Base-by-base conservation (phyloP, 148 eudicot species). In the Cornus kousa region DNA sequence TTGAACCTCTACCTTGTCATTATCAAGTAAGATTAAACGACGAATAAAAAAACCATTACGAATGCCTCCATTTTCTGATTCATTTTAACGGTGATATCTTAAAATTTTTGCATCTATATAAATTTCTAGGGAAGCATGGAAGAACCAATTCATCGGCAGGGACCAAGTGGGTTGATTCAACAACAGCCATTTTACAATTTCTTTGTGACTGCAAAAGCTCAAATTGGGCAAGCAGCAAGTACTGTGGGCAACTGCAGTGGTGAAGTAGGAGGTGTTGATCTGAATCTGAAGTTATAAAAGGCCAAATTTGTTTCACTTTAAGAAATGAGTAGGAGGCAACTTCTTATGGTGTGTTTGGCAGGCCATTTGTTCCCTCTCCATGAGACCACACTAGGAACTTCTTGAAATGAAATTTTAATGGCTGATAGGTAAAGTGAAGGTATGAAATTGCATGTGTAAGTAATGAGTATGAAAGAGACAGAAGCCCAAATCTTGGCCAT, bases 11-110 rank as follows among this genome's bases (percentile, higher is more conserved):
- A 32, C 66, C 82, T 31, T 77, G 81, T 77, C 85, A 80, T 31
- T 79, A 83, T 77, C 85, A 80, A 74, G 92, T 89, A 77, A 85
- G 90, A 77, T 67, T 4, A 10, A 68, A 46, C n/a, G 22, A 53
- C 65, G 0, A 43, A 43, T 7, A 76, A 67, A 77, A 50, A 67
- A 68, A 22, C 35, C 79, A 68, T 53, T 33, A 28, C 11, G 62
- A 9, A 9, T 33, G 40, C 19, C 14, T 35, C 5, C 43, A 19
- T 17, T 17, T 1, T 64, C 13, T 53, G 48, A 48, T 48, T 68
- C 48, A 32, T 77, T 53, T 11, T 10, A 32, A 33, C 19, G 2
- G 12, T 4, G 33, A 20, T 39, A 20, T 76, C 79, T 67, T 17
- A 39, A 16, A 14, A 2, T 76, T 48, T 48, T 10, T 20, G 20